These are phyloP conservation scores for Aspergillus pseudoterreus DNA, from an alignment of 2,329 filamentous ascomycete genomes.

Conservation along the genomic window DNA sequence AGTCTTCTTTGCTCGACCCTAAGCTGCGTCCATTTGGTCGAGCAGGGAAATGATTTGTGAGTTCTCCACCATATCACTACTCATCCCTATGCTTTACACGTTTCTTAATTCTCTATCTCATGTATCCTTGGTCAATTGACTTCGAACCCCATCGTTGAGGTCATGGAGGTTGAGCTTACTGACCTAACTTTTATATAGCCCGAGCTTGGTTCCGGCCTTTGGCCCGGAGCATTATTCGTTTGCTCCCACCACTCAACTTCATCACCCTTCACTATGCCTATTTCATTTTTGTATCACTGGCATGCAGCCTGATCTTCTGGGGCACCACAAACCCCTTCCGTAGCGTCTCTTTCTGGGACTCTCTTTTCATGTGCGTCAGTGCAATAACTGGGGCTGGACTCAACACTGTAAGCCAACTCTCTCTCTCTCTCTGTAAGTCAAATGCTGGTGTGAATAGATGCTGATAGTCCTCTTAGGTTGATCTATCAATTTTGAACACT, in stretches of 20 bases:
- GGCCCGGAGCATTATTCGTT: conserved; percentile 20
- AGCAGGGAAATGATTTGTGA: not conserved
- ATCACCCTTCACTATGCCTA: conserved; percentile 65
- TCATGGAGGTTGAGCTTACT: not conserved
- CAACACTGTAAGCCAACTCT: conserved; percentile 50
- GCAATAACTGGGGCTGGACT: conserved; percentile 66
- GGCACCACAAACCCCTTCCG: conserved; percentile 48
- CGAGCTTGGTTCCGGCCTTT: conserved; percentile 17
- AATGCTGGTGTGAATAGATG: not conserved
- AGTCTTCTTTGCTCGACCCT: too few species aligned
- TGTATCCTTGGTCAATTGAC: not conserved
- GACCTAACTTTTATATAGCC: conserved; percentile 10
- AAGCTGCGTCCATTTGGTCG: not conserved
- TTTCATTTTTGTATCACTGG: conserved; percentile 55
- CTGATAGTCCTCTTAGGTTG: conserved; percentile 23
- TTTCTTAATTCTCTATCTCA: not conserved
- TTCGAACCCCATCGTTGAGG: not conserved
- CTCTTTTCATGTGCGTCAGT: conserved; percentile 63
- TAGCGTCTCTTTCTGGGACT: conserved; percentile 59
- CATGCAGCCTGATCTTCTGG: conserved; percentile 60
- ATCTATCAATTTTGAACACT: conserved; percentile 58
- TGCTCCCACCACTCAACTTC: conserved; percentile 51
- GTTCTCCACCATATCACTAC: not conserved
- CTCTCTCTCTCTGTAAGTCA: conserved; percentile 22
- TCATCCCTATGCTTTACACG: not conserved